A percentile compares a stretch with the other conserved stretches of the same genome.
Evolutionary conservation across 345 rosid genomes (phyloP).

Genomic region (Citropsis articulata): DNA sequence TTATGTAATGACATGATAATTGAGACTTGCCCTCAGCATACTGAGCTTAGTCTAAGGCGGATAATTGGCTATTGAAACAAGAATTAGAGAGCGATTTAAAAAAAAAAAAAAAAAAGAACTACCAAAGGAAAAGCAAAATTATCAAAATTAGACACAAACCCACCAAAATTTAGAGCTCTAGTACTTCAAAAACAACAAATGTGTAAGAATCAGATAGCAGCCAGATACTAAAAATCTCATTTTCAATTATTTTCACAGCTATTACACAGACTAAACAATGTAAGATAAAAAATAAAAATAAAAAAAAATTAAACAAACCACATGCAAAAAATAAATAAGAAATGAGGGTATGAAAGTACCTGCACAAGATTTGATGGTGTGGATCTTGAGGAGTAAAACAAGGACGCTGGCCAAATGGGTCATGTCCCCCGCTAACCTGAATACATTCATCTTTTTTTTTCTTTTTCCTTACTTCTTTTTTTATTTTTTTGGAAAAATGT

Average conservation of each 20-base stretch:
- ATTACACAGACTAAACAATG: background rate
- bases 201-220: background rate
- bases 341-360: constrained; percentile 26
- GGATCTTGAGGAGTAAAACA: constrained; percentile 74
- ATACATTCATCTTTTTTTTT: constrained; percentile 47
- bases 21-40: background rate
- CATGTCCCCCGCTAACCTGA: constrained; percentile 74
- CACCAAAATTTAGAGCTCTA: background rate
- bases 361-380: constrained; percentile 72
- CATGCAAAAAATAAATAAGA: background rate
- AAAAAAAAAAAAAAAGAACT: too few relatives aligned
- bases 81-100: background rate
- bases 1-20: background rate
- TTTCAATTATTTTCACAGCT: background rate
- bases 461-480: background rate
- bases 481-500: background rate
- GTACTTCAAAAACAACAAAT: background rate
- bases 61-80: background rate
- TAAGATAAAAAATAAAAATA: background rate
- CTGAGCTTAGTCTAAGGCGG: background rate
- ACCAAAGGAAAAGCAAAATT: background rate
- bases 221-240: background rate
- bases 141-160: background rate
- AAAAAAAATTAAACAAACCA: background rate
- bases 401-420: constrained; percentile 71